phyloP scores from a whole-genome alignment of 495 filamentous ascomycete genomes.

The Lasiosphaeriaceae sp. region DNA sequence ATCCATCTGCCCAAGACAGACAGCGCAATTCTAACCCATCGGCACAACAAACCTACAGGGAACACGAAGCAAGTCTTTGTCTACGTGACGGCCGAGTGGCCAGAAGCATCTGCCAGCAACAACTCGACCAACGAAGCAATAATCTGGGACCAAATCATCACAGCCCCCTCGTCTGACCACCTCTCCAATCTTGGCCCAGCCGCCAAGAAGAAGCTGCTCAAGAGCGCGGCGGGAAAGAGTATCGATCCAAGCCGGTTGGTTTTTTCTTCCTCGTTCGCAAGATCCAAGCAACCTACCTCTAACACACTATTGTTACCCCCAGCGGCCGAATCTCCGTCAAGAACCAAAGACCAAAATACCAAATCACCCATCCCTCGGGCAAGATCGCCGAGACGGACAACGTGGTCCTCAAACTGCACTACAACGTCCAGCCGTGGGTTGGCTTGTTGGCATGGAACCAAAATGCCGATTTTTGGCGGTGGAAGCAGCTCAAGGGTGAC shows the following conservation, averaged over 20 bases:
- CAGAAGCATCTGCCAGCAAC: conserved; percentile 38
- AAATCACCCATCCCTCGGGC: conserved; percentile 81
- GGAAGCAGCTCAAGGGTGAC: conserved; percentile 60
- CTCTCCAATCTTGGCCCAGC: conserved; percentile 48
- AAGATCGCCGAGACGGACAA: conserved; percentile 64
- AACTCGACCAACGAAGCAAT: conserved; percentile 67
- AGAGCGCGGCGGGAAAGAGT: conserved; percentile 47
- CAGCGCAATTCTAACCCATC: too few relatives aligned
- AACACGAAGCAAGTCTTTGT: conserved; percentile 99
- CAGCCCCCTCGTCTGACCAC: conserved; percentile 57
- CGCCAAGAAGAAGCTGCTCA: conserved; percentile 49
- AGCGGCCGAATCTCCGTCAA: conserved; percentile 67
- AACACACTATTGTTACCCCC: background rate
- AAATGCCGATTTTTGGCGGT: conserved; percentile 52
- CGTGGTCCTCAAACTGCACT: conserved; percentile 74
- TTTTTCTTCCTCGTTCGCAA: background rate
- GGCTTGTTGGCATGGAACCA: conserved; percentile 77
- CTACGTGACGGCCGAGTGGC: conserved; percentile 87
- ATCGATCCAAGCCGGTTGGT: conserved; percentile 49
- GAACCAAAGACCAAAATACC: conserved; percentile 87
- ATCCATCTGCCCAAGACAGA: too few relatives aligned
- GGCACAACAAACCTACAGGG: conserved; percentile 49
- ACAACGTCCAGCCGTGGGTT: conserved; percentile 98
- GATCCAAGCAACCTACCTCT: conserved; percentile 4
- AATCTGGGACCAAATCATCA: conserved; percentile 94